Conservation (phyloP, 345 rosid species). For the Eucalyptus melliodora region DNA sequence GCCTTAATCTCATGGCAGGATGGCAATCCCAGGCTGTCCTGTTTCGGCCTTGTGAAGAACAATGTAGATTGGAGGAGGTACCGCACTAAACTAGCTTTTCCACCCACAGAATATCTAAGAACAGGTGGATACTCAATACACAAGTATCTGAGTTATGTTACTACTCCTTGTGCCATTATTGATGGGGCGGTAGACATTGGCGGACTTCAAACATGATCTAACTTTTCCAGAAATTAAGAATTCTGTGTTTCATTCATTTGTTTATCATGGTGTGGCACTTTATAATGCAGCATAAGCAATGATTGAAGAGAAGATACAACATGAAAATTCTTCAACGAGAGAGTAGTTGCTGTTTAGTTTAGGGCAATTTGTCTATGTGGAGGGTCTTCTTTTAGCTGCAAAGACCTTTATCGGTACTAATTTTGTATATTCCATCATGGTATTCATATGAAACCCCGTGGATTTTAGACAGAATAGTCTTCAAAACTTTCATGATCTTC, state of each 20-base stretch:
- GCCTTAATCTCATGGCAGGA: constrained; percentile 8
- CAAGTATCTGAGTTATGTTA: background rate
- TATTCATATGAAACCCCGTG: background rate
- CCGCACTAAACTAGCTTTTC: constrained; percentile 39
- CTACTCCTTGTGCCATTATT: background rate
- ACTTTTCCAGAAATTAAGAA: background rate
- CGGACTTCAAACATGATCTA: background rate
- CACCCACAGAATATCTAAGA: constrained; percentile 38
- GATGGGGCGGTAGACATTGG: background rate
- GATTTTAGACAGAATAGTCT: background rate
- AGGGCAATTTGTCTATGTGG: background rate
- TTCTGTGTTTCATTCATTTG: background rate
- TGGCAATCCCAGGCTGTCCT: constrained; percentile 39
- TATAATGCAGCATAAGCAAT: background rate
- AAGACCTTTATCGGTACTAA: background rate
- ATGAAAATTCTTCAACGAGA: background rate
- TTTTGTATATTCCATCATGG: background rate
- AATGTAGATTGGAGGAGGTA: constrained; percentile 38
- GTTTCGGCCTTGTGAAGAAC: constrained; percentile 44
- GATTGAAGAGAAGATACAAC: background rate
- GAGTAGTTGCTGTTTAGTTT: background rate
- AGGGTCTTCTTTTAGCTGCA: background rate
- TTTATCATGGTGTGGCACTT: background rate
- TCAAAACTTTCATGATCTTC: background rate
- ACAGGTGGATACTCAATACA: constrained; percentile 9